A percentile compares a stretch with the other conserved stretches of the same genome.
Conservation (phyloP, 2,329 filamentous ascomycete species). For the Didymella pomorum region DNA sequence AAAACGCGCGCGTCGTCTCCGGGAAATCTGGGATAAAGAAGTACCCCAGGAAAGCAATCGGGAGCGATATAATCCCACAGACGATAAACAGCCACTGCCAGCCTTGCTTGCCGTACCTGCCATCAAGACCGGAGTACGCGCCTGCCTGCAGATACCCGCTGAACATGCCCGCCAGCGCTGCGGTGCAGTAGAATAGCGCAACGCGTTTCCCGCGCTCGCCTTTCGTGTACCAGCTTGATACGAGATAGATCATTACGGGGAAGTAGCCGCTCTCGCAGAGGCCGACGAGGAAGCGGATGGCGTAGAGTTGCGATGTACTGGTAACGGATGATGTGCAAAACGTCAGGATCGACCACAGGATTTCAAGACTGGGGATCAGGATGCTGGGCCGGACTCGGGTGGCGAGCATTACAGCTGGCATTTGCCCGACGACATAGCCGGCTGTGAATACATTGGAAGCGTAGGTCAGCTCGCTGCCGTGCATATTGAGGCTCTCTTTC, state of each 20-base stretch:
- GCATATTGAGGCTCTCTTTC: slow-evolving; percentile 41
- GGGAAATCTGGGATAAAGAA: slow-evolving; percentile 44
- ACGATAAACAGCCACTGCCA: slow-evolving; percentile 46
- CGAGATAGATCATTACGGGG: slow-evolving; percentile 45
- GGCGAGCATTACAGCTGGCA: slow-evolving; percentile 40
- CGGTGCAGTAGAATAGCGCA: slow-evolving; percentile 45
- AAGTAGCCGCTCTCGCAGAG: slow-evolving; percentile 40
- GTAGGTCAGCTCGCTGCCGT: slow-evolving; percentile 45
- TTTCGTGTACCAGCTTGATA: slow-evolving; percentile 56
- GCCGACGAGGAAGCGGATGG: slow-evolving; percentile 46
- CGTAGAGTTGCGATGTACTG: slow-evolving; percentile 43
- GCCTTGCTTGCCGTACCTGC: slow-evolving; percentile 32
- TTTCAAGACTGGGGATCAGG: slow-evolving; percentile 44
- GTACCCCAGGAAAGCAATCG: slow-evolving; percentile 55
- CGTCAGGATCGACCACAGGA: slow-evolving; percentile 37
- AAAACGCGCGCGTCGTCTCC: slow-evolving; percentile 33
- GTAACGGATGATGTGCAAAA: slow-evolving; percentile 32
- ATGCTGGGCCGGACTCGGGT: slow-evolving; percentile 37
- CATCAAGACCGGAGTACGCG: slow-evolving; percentile 43
- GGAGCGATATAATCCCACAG: slow-evolving; percentile 52
- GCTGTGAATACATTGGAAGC: slow-evolving; percentile 40
- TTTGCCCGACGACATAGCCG: slow-evolving; percentile 42
- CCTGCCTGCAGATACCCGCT: slow-evolving; percentile 47
- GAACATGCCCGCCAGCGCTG: slow-evolving; percentile 46
- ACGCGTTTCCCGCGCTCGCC: slow-evolving; percentile 45